These are phyloP conservation scores for Takashimella koratensis DNA, from an alignment of 1,284 basidiomycete species.

Conservation along the genomic window DNA sequence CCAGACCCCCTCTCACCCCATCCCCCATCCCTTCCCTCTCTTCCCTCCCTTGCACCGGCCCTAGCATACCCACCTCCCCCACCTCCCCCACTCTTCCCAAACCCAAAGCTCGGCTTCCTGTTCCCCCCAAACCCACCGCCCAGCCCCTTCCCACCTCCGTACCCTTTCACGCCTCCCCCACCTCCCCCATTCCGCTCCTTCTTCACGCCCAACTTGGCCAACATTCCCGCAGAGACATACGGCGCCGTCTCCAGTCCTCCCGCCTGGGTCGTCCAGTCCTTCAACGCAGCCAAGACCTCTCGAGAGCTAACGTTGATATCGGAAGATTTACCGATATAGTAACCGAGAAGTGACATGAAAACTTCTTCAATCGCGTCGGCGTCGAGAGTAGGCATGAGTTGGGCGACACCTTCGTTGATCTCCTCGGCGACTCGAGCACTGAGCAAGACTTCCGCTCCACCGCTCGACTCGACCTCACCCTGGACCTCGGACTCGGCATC, in stretches of 20 bases:
- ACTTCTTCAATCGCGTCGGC: constrained; percentile 60
- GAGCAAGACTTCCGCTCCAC: constrained; percentile 7
- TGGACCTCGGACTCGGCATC: constrained; percentile 55
- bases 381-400: constrained; percentile 54
- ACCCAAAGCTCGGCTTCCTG: background rate
- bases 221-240: constrained; percentile 54
- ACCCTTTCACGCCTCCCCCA: constrained; percentile 2
- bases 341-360: constrained; percentile 70
- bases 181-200: background rate
- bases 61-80: background rate
- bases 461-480: constrained; percentile 37
- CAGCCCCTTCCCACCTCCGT: background rate
- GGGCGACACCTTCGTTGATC: constrained; percentile 49
- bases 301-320: constrained; percentile 53
- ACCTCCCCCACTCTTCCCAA: background rate
- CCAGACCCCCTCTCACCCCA: background rate
- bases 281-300: constrained; percentile 61
- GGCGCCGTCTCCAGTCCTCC: constrained; percentile 56
- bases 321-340: constrained; percentile 60
- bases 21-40: background rate
- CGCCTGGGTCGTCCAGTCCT: constrained; percentile 62
- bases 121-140: background rate
- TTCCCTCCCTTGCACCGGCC: too few species aligned
- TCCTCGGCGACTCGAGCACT: constrained; percentile 17
- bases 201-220: constrained; percentile 42